A percentile compares a stretch with the other conserved stretches of the same genome.
phyloP scores from a whole-genome alignment of 495 filamentous ascomycete genomes.

The Pyrenopolyporus hunteri region DNA sequence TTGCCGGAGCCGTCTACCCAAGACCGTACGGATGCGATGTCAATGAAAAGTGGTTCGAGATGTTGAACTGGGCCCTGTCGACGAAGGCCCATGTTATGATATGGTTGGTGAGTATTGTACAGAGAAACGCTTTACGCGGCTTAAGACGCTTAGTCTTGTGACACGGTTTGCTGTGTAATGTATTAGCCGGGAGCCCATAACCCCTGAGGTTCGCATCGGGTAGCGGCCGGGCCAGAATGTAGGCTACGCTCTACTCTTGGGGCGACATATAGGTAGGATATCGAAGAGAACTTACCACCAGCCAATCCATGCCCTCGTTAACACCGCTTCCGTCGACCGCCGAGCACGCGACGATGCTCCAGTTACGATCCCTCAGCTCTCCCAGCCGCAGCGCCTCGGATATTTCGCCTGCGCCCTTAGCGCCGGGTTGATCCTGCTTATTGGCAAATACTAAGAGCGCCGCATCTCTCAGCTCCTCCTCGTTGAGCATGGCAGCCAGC shows the following conservation, averaged over 20 bases:
- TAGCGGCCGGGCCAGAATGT: background rate
- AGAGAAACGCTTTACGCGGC: slow-evolving; percentile 11
- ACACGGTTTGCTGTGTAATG: slow-evolving; percentile 54
- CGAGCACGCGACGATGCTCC: slow-evolving; percentile 97
- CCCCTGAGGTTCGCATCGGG: slow-evolving; percentile 4
- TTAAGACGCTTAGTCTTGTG: slow-evolving; percentile 47
- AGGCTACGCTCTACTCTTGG: background rate
- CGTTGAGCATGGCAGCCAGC: slow-evolving; percentile 91
- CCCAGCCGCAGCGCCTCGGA: slow-evolving; percentile 89
- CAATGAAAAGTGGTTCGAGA: slow-evolving; percentile 18
- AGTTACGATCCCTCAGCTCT: slow-evolving; percentile 93
- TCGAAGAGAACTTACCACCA: slow-evolving; percentile 74
- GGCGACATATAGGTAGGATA: background rate
- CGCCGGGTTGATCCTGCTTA: slow-evolving; percentile 98
- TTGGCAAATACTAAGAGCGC: slow-evolving; percentile 95
- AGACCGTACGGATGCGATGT: slow-evolving; percentile 26
- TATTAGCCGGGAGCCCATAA: slow-evolving; percentile 31
- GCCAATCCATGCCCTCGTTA: slow-evolving; percentile 97
- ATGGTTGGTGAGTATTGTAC: slow-evolving; percentile 35
- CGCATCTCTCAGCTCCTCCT: slow-evolving; percentile 93
- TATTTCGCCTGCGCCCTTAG: slow-evolving; percentile 95
- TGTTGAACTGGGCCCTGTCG: background rate
- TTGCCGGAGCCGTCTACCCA: slow-evolving; percentile 29
- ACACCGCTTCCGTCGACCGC: slow-evolving; percentile 95
- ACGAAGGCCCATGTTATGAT: slow-evolving; percentile 5